Percentiles rank a stretch among this genome's conserved stretches.
These are phyloP conservation scores for Clonostachys solani DNA, from an alignment of 2,329 filamentous ascomycete genomes.

Conservation along the genomic window DNA sequence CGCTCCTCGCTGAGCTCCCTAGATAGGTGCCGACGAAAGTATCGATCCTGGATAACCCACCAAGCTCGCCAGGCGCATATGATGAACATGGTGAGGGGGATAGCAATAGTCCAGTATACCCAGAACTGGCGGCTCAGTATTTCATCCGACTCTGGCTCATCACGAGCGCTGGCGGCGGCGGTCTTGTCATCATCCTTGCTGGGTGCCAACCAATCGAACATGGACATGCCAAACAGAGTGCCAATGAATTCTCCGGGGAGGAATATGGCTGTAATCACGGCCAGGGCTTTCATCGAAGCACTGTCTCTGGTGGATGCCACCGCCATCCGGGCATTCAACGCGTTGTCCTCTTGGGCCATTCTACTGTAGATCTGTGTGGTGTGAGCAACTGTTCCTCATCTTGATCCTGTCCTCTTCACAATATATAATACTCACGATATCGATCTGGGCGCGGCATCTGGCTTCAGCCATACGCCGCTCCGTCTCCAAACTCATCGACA, in stretches of 20 bases:
- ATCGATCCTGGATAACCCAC: conserved; percentile 42
- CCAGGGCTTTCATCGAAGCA: conserved; percentile 42
- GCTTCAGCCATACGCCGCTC: conserved; percentile 40
- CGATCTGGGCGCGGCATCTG: conserved; percentile 38
- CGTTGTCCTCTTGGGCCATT: conserved; percentile 44
- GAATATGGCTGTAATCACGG: conserved; percentile 43
- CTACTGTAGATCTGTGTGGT: conserved; percentile 36
- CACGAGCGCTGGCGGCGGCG: not conserved
- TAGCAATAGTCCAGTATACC: conserved; percentile 39
- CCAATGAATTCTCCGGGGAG: conserved; percentile 40
- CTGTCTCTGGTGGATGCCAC: conserved; percentile 34
- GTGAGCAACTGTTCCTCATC: conserved; percentile 1
- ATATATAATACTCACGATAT: conserved; percentile 27
- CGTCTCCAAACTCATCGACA: conserved; percentile 38
- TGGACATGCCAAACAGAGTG: conserved; percentile 39
- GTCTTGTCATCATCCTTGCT: conserved; percentile 18
- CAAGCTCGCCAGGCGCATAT: conserved; percentile 36
- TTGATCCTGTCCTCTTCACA: not conserved
- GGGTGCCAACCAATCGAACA: conserved; percentile 39
- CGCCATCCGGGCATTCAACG: conserved; percentile 34
- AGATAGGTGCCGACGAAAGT: conserved; percentile 37
- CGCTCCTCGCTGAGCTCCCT: conserved; percentile 41
- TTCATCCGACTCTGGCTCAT: conserved; percentile 10
- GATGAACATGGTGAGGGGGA: conserved; percentile 36
- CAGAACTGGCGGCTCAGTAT: conserved; percentile 35